phyloP scores from a whole-genome alignment of 2,329 filamentous ascomycete species.

The Chaetomiaceae sp. region DNA sequence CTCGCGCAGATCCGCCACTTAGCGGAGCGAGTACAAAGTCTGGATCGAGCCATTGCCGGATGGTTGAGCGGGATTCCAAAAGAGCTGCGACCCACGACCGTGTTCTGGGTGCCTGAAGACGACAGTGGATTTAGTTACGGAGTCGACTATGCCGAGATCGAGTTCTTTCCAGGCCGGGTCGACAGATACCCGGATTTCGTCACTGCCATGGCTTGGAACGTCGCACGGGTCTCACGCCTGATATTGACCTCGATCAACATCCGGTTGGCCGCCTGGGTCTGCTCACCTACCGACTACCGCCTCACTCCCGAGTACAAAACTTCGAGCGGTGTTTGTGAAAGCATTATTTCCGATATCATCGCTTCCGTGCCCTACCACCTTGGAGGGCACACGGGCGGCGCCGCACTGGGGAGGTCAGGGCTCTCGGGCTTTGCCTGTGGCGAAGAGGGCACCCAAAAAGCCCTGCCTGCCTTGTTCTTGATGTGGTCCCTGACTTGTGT shows the following conservation, averaged over 20 bases:
- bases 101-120: slow-evolving; percentile 48
- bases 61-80: slow-evolving; percentile 50
- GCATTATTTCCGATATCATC: slow-evolving; percentile 54
- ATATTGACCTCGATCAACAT: slow-evolving; percentile 52
- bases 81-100: slow-evolving; percentile 45
- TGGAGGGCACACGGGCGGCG: slow-evolving; percentile 50
- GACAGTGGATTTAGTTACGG: slow-evolving; percentile 37
- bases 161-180: slow-evolving; percentile 56
- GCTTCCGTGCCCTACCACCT: slow-evolving; percentile 57
- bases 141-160: slow-evolving; percentile 46
- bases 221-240: slow-evolving; percentile 49
- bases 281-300: slow-evolving; percentile 55
- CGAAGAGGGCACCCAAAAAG: slow-evolving; percentile 46
- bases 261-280: slow-evolving; percentile 56
- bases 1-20: slow-evolving; percentile 47
- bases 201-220: slow-evolving; percentile 53
- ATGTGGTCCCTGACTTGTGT: slow-evolving; percentile 55
- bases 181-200: slow-evolving; percentile 56
- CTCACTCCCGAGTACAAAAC: slow-evolving; percentile 57
- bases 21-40: slow-evolving; percentile 44
- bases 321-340: slow-evolving; percentile 45
- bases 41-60: slow-evolving; percentile 48
- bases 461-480: slow-evolving; percentile 54
- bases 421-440: slow-evolving; percentile 48
- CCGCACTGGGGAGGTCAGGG: slow-evolving; percentile 35